These are phyloP conservation scores for Domatiomyces catenatus DNA, from an alignment of 2,329 filamentous ascomycete species.

Conservation along the genomic window DNA sequence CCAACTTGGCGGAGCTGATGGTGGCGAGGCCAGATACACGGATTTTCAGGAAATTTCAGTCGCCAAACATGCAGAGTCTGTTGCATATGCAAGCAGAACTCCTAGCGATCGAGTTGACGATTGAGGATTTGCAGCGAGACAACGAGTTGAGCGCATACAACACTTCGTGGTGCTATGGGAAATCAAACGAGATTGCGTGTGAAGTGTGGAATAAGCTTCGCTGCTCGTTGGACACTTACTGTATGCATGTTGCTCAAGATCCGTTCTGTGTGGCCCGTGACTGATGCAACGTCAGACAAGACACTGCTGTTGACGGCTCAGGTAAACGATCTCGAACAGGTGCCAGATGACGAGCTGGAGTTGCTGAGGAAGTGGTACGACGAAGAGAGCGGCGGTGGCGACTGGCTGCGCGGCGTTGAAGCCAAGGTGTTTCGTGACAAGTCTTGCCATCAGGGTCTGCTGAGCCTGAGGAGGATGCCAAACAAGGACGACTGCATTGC, in stretches of 20 bases:
- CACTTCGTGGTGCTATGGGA: conserved; percentile 5
- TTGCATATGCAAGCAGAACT: conserved; percentile 15
- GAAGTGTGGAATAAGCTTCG: no score
- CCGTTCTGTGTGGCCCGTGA: background rate
- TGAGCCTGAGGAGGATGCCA: conserved; percentile 8
- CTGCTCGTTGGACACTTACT: conserved; percentile 10
- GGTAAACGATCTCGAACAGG: conserved; percentile 10
- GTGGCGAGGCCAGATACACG: conserved; percentile 8
- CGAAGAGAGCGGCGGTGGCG: conserved; percentile 12
- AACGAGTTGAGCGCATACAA: conserved; percentile 11
- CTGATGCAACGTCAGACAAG: conserved; percentile 11
- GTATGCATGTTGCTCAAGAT: conserved; percentile 3
- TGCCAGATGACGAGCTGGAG: conserved; percentile 10
- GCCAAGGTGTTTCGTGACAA: conserved; percentile 9
- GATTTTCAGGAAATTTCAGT: conserved; percentile 13
- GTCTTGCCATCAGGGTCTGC: conserved; percentile 4
- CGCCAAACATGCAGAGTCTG: conserved; percentile 10
- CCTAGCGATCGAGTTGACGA: conserved; percentile 11
- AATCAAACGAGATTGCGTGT: no score
- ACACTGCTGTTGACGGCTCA: conserved; percentile 10
- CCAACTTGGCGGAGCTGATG: conserved; percentile 12
- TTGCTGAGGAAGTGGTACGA: conserved; percentile 13
- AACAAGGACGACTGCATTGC: conserved; percentile 10
- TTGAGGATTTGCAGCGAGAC: conserved; percentile 9
- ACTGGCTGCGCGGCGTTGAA: conserved; percentile 12